Conservation (phyloP, 169 alveolate genomes). For the Plasmodium falciparum region DNA sequence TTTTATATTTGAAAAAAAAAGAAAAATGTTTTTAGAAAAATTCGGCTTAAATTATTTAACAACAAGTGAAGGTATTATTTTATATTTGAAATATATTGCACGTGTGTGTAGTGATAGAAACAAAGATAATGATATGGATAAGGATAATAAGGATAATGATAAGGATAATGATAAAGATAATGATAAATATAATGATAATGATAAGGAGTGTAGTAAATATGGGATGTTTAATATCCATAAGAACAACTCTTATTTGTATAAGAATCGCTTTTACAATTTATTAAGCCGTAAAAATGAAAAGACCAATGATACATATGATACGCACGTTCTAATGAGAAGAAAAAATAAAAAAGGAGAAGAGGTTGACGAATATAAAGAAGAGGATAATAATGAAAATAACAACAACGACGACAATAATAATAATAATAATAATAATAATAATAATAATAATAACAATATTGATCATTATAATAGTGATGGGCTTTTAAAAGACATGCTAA, state of each 20-base stretch:
- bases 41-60: conserved; percentile 25
- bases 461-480: neutral
- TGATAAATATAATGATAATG: neutral
- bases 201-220: neutral
- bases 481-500: neutral
- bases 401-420: neutral
- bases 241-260: neutral
- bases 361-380: neutral
- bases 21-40: conserved; percentile 25
- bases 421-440: neutral
- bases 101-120: neutral
- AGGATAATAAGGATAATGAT: too few species aligned
- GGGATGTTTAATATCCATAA: too few species aligned
- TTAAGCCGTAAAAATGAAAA: neutral
- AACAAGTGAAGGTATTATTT: conserved; percentile 7
- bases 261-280: conserved; percentile 6
- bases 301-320: too few species aligned
- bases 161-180: neutral
- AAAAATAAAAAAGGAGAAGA: too few species aligned
- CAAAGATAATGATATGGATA: neutral
- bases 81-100: conserved; percentile 22
- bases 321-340: too few species aligned
- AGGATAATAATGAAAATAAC: neutral
- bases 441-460: neutral
- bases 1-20: conserved; percentile 10